phyloP scores from a whole-genome alignment of 352 stramenopile genomes.

The Saprolegnia parasitica region DNA sequence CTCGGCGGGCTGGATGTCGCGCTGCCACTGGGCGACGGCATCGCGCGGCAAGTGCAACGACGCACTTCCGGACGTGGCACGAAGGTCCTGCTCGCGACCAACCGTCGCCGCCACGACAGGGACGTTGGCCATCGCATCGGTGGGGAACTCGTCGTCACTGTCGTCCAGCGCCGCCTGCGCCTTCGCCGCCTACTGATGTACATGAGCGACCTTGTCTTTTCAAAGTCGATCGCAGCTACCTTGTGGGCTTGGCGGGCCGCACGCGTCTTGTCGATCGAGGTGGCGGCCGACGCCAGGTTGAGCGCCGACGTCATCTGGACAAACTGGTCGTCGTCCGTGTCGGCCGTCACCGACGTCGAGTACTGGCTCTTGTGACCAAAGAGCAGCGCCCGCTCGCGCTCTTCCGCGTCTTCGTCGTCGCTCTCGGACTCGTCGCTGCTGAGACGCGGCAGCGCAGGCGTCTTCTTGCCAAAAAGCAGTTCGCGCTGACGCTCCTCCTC shows the following conservation, averaged over 20 bases:
- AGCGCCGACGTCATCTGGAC: slow-evolving; percentile 41
- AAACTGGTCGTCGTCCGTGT: slow-evolving; percentile 50
- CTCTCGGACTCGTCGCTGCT: neutral
- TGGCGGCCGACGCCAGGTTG: slow-evolving; percentile 48
- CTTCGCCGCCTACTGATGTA: slow-evolving; percentile 29
- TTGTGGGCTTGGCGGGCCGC: slow-evolving; percentile 38
- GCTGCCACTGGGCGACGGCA: slow-evolving; percentile 57
- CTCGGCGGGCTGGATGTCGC: neutral
- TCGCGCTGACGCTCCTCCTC: slow-evolving; percentile 29
- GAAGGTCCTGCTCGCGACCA: slow-evolving; percentile 59
- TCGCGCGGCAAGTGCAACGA: slow-evolving; percentile 66
- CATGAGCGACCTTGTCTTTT: neutral
- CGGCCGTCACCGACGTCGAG: slow-evolving; percentile 30
- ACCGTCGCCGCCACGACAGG: slow-evolving; percentile 52
- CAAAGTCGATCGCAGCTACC: slow-evolving; percentile 28
- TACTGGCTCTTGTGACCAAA: slow-evolving; percentile 40
- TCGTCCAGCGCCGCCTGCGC: slow-evolving; percentile 30
- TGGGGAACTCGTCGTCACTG: slow-evolving; percentile 39
- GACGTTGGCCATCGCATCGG: slow-evolving; percentile 69
- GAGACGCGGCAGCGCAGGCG: slow-evolving; percentile 19
- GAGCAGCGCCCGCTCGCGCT: slow-evolving; percentile 32
- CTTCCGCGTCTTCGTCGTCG: slow-evolving; percentile 7
- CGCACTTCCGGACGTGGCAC: slow-evolving; percentile 67
- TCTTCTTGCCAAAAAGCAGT: slow-evolving; percentile 3
- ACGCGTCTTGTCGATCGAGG: slow-evolving; percentile 60